Evolutionary conservation across 2,329 filamentous ascomycete genomes (phyloP), one percentile per base, ranked within the genome.

Genomic region (Aspergillus terreus): DNA sequence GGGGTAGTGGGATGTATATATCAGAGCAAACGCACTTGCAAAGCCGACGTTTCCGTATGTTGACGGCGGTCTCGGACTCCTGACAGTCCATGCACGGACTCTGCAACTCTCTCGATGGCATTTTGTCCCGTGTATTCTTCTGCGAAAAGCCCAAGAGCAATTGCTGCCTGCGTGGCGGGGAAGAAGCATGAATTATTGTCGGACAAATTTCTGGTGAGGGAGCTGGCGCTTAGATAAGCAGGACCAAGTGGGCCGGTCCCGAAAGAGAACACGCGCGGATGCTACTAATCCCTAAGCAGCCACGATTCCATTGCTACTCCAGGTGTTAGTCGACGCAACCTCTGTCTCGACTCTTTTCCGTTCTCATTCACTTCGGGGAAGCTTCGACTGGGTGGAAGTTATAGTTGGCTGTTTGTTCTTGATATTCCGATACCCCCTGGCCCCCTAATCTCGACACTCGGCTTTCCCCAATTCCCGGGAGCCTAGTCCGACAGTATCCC

Each of bases 31-130:
- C 76, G 60, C 67, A 83, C 80, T 74, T 74, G 77, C 85, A 88
- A 14, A 86, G 75, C 25, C 76, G 76, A 60, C 85, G 81, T 15
- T 73, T 73, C 52, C 85, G 80, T 52, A 85, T 78, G 11, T 77
- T 75, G 45, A 85, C 72, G 6, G 74, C 71, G 4, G 80, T 73
- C 25, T 77, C 71, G 25, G 70, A 69, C 40, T 75, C 69, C 43
- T 76, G 77, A 67, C 84, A 88, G 57, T 84, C 78, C 58, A 76
- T 72, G 63, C 84, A 88, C 46, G 72, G 66, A 42, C 63, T 52
- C 6, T 46, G 44, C 7, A 69, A 42, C 48, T 71, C 61, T 50
- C 66, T 69, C 27, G 56, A 61, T 5, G 68, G 67, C 68, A 71
- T 72, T 11, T 61, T 47, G 19, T 25, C 4, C 10, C 10, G 19